phyloP scores from a whole-genome alignment of 345 rosid species.

The Pistacia atlantica region DNA sequence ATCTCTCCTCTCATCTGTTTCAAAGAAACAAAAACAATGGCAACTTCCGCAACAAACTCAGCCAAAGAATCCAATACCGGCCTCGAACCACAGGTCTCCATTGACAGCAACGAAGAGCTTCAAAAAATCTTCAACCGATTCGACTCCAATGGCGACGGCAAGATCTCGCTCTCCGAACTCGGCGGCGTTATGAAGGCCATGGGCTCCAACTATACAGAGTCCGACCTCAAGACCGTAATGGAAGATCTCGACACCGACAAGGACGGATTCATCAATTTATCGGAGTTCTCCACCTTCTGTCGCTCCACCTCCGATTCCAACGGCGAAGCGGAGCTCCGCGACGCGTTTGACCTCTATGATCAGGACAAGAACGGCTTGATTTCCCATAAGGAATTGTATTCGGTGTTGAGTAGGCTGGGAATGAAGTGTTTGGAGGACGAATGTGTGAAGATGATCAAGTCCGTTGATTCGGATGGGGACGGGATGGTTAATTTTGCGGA shows the following conservation, averaged over 20 bases:
- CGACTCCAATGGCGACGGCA: conserved; percentile 85
- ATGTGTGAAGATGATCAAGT: conserved; percentile 63
- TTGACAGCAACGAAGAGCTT: conserved; percentile 46
- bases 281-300: conserved; percentile 70
- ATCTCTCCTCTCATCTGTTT: background rate
- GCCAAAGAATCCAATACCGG: background rate
- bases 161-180: conserved; percentile 78
- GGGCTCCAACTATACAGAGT: conserved; percentile 51
- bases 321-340: conserved; percentile 56
- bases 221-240: conserved; percentile 58
- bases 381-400: conserved; percentile 69
- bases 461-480: conserved; percentile 86
- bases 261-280: conserved; percentile 67
- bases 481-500: conserved; percentile 79
- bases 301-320: conserved; percentile 42
- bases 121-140: conserved; percentile 70
- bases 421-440: conserved; percentile 69
- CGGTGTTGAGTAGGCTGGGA: conserved; percentile 61
- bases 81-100: background rate
- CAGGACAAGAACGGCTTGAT: conserved; percentile 77
- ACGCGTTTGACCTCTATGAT: conserved; percentile 92
- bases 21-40: background rate
- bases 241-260: conserved; percentile 76
- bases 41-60: background rate
- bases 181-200: conserved; percentile 59